Base-by-base conservation (phyloP, 805 yeast genomes). In the Clavispora vitiphila region DNA sequence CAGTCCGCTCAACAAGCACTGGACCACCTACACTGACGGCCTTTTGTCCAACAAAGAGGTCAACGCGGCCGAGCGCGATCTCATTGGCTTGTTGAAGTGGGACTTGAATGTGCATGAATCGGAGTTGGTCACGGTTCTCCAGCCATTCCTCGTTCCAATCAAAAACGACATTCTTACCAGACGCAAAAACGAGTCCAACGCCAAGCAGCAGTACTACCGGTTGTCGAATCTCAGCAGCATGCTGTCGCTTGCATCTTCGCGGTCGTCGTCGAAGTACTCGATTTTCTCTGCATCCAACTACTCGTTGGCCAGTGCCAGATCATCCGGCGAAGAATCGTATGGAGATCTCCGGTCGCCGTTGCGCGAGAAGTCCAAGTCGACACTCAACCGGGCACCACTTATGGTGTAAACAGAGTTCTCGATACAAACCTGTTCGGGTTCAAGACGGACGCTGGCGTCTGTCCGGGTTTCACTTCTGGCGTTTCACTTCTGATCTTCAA, bases 1-100 rank as follows among this genome's bases (percentile, higher is more conserved):
- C 3, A 83, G 95, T 16, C 99, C 99, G 34, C 76, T 91, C 60
- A 91, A 91, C 67, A 90, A 85, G 66, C 97, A 93, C 68, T 91
- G 99, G 99, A 83, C 96, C 4, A 75, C 79, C 46, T 90, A 91
- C 69, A 90, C 98, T 3, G 82, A 83, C 58, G 97, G 97, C 0
- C 71, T 93, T 34, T 75, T 91, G 46, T 60, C 81, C 8, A 67
- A 86, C 29, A 72, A 72, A 18, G 98, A 91, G 57, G 88, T 93
- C 40, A 93, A 91, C 64, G 80, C 89, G 49, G 85, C 95, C 56
- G 99, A 91, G 66, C 75, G 90, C 51, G 98, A 91, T 65, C 70
- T 93, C 54, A 78, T 91, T 37, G 78, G 76, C 38, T 79, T 87
- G 48, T 74, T 91, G 43, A 83, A 87, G 54, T 91, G 98, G 98